phyloP scores from a whole-genome alignment of 2,329 filamentous ascomycete genomes.

The Aplosporella prunicola region DNA sequence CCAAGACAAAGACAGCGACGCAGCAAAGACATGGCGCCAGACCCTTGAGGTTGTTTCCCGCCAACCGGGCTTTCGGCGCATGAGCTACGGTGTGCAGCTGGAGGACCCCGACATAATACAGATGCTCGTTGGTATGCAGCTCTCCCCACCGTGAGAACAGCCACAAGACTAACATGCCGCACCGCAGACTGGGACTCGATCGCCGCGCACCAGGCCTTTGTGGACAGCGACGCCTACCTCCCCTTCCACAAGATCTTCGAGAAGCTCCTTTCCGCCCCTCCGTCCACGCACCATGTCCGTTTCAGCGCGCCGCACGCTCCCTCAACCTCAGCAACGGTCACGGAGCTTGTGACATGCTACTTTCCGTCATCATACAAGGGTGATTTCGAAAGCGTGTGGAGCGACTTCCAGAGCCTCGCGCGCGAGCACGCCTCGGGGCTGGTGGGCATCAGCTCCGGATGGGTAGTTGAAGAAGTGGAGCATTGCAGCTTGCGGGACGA shows the following conservation, averaged over 20 bases:
- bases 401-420: constrained; percentile 29
- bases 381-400: constrained; percentile 24
- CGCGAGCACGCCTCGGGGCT: constrained; percentile 22
- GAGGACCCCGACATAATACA: constrained; percentile 31
- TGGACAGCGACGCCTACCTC: constrained; percentile 24
- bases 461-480: constrained; percentile 25
- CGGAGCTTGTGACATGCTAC: constrained; percentile 40
- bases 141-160: not conserved
- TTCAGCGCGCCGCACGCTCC: constrained; percentile 18
- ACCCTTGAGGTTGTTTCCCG: constrained; percentile 25
- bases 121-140: constrained; percentile 32
- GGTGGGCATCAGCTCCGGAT: constrained; percentile 22
- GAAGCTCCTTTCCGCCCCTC: constrained; percentile 19
- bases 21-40: constrained; percentile 20
- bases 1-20: constrained; percentile 17
- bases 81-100: constrained; percentile 29
- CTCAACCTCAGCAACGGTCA: constrained; percentile 35
- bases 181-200: constrained; percentile 35
- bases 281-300: constrained; percentile 26
- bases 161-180: not conserved
- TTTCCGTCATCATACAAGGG: constrained; percentile 29
- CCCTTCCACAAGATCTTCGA: constrained; percentile 27
- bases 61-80: constrained; percentile 28
- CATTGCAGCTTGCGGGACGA: constrained; percentile 11
- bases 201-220: constrained; percentile 33